Evolutionary conservation across 768 basidiomycete genomes (phyloP), one percentile per base, ranked within the genome.

Genomic region (Chalciporus chontae): DNA sequence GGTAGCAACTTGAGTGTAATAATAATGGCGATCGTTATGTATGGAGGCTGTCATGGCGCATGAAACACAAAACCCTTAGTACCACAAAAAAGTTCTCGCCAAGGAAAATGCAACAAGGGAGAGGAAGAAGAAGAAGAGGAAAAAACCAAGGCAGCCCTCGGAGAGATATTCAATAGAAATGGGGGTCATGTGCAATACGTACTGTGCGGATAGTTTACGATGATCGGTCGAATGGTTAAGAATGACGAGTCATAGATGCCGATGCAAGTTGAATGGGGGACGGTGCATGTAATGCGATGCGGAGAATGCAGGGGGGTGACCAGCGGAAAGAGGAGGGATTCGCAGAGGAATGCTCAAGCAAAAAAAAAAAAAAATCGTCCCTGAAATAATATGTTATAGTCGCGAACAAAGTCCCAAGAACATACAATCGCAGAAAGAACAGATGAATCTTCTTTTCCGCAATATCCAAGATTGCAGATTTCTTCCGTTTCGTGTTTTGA

Each of bases 381-480:
- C 67, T 67, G 55, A 56, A 64, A 60, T 68, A 64, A 65, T 67
- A 67, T 61, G 67, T 66, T 67, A 67, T 67, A 53, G 48, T 58
- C 57, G 43, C 52, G 54, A 69, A 65, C 57, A 66, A 56, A 62
- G 65, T 69, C 67, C 65, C 65, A 69, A 69, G 55, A 66, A 67
- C 60, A 42, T 67, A 67, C 63, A 66, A 42, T 51, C 46, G 48
- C 53, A 53, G 50, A 57, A 56, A 47, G 48, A 53, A 48, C 47
- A 39, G 14, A 41, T 26, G 17, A 34, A 23, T 15, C 23, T 46
- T 50, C 53, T 43, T 51, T 55, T 51, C 49, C 40, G 43, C 52
- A 46, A 29, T 62, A 52, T 60, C 48, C 62, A 60, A 64, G 54
- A 57, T 51, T 40, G 32, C 37, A 39, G 29, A 26, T 51, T 8